These are phyloP conservation scores for Leishmania major DNA, from an alignment of 208 protist species.

Conservation along the genomic window DNA sequence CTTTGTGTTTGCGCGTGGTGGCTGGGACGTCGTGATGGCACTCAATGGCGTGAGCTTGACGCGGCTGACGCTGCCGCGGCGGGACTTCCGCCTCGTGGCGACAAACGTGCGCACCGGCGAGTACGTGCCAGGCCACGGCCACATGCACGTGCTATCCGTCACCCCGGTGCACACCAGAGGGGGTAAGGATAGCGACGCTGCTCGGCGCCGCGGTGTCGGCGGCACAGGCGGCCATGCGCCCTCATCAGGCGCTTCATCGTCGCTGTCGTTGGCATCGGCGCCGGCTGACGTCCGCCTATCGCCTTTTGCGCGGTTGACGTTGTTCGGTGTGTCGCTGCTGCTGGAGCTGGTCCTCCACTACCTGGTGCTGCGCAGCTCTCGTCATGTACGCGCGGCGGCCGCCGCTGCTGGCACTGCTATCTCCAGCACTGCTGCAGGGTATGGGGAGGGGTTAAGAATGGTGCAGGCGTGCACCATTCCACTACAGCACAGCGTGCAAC, in stretches of 20 bases:
- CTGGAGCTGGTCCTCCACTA: slow-evolving; percentile 32
- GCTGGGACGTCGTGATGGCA: slow-evolving; percentile 46
- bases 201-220: background rate
- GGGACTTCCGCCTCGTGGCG: slow-evolving; percentile 31
- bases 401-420: background rate
- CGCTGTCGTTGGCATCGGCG: slow-evolving; percentile 5
- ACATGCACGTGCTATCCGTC: slow-evolving; percentile 34
- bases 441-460: slow-evolving; percentile 5
- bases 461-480: slow-evolving; percentile 28
- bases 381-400: slow-evolving; percentile 3
- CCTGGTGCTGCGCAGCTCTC: slow-evolving; percentile 33
- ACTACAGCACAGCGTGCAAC: slow-evolving; percentile 35
- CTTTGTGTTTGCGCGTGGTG: slow-evolving; percentile 45
- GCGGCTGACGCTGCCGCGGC: slow-evolving; percentile 41
- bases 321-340: slow-evolving; percentile 33
- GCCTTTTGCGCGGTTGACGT: slow-evolving; percentile 26
- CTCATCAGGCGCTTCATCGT: background rate
- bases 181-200: background rate
- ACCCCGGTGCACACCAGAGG: slow-evolving; percentile 7
- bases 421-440: background rate
- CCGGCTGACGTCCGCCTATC: slow-evolving; percentile 34
- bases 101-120: slow-evolving; percentile 20
- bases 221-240: background rate
- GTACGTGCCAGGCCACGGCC: slow-evolving; percentile 22
- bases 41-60: slow-evolving; percentile 53